Evolutionary conservation across 805 yeast species (phyloP), one percentile per base, ranked within the genome.

Genomic region (Barnettozyma vustinii): DNA sequence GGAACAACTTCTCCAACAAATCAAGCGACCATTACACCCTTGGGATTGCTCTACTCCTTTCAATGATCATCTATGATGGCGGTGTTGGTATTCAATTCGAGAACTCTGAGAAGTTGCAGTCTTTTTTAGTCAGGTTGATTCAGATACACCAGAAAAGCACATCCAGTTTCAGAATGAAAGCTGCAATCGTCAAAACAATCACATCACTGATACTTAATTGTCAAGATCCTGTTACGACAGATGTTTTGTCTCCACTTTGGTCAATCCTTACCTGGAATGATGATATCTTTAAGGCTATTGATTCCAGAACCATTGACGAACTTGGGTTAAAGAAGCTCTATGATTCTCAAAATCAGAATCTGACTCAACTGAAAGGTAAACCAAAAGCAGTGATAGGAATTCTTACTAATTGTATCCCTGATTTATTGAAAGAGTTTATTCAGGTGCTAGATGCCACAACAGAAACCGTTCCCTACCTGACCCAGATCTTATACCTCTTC

Each of bases 401-500:
- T 1, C 32, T 53, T 8, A 36, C 51, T 4, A 46, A 45, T 4
- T 53, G 47, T 40, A 21, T 45, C 8, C 12, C 15, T 27, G 37
- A 45, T 2, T 16, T 51, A 3, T 33, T 52, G 15, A 30, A 16
- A 9, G 26, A 19, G 1, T 39, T 40, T 9, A 13, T 13, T n/a
- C 18, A 33, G 2, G 15, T 18, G 3, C 19, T 25, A 5, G 23
- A 39, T 8, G 8, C 26, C 12, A 16, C 32, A 10, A 4, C 19
- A 5, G 45, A 49, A 10, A 6, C 25, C 2, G 13, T 45, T 4
- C 4, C n/a, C 1, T 44, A 37, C 12, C 21, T 37, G 12, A 18
- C 40, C 5, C 30, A 39, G 16, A 47, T 59, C 2, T 16, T 69
- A 8, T 44, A 54, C 20, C 52, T 72, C 19, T 41, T 72, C 12